Conservation (phyloP, 352 stramenopile species). For the Aphanomyces cochlioides region DNA sequence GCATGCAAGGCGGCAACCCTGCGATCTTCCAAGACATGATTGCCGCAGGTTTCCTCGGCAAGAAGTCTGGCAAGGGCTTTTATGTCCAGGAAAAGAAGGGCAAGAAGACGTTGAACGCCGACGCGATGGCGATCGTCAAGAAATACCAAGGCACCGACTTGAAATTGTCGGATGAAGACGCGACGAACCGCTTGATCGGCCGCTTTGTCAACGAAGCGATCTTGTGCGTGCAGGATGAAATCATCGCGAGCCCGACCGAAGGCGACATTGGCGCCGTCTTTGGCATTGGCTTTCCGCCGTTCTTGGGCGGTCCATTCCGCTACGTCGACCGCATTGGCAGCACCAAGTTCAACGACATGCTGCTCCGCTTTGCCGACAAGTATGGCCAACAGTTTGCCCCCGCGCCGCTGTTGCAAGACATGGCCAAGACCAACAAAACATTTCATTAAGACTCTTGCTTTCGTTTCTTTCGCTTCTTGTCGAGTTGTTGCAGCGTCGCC, state of each 20-base stretch:
- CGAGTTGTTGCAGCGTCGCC: constrained; percentile 11
- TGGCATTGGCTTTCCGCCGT: constrained; percentile 97
- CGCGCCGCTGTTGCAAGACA: constrained; percentile 94
- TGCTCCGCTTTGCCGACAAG: constrained; percentile 93
- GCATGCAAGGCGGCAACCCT: constrained; percentile 92
- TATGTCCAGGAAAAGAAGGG: constrained; percentile 95
- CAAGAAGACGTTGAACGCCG: constrained; percentile 86
- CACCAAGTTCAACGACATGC: constrained; percentile 93
- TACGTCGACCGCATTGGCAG: constrained; percentile 94
- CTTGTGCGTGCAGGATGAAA: constrained; percentile 96
- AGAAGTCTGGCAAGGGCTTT: constrained; percentile 97
- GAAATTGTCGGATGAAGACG: constrained; percentile 78
- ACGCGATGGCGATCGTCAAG: constrained; percentile 77
- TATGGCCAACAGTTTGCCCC: constrained; percentile 96
- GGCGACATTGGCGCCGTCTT: constrained; percentile 99
- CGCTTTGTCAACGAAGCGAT: constrained; percentile 98
- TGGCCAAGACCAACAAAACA: constrained; percentile 96
- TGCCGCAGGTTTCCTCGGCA: constrained; percentile 91
- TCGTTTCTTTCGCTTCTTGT: constrained; percentile 2
- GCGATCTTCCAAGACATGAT: constrained; percentile 95
- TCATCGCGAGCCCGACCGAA: constrained; percentile 95
- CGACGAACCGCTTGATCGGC: constrained; percentile 92
- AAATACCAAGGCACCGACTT: constrained; percentile 73
- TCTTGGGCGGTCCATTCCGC: constrained; percentile 96
- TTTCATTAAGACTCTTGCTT: constrained; percentile 73